These are phyloP conservation scores for Rhizophora mangle DNA, from an alignment of 345 rosid genomes.

Conservation along the genomic window DNA sequence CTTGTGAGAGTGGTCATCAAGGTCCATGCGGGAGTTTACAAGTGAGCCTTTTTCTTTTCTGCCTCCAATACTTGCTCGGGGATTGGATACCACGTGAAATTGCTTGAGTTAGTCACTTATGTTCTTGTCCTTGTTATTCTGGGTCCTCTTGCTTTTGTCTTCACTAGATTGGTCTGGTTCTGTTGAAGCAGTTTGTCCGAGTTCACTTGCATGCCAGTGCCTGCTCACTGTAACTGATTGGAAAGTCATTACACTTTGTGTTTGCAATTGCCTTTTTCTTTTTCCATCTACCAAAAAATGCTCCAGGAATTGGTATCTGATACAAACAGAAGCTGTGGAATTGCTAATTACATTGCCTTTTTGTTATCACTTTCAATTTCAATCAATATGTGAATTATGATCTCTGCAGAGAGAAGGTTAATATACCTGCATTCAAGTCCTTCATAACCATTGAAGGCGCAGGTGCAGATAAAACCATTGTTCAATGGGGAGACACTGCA, in stretches of 20 bases:
- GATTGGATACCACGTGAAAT: background rate
- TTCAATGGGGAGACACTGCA: conserved; percentile 98
- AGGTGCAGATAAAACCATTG: conserved; percentile 80
- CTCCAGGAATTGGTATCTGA: conserved; percentile 5
- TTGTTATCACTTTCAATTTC: background rate
- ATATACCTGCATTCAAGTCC: conserved; percentile 69
- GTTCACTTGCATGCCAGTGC: conserved; percentile 11
- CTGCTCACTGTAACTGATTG: conserved; percentile 1
- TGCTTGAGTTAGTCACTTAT: background rate
- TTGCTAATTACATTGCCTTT: background rate
- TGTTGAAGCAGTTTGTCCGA: conserved; percentile 18
- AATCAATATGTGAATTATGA: background rate
- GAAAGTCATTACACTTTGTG: conserved; percentile 19
- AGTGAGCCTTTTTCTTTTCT: conserved; percentile 38
- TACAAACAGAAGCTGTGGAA: background rate
- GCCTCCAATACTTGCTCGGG: background rate
- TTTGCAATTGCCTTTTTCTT: conserved; percentile 15
- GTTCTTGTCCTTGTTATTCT: background rate
- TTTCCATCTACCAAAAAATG: conserved; percentile 1
- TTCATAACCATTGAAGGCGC: conserved; percentile 87
- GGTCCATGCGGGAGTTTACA: conserved; percentile 92
- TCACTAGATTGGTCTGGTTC: conserved; percentile 19
- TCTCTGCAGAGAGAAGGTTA: conserved; percentile 73
- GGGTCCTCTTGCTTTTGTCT: conserved; percentile 13
- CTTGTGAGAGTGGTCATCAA: conserved; percentile 87